Evolutionary conservation across 352 stramenopile genomes (phyloP), one percentile per base, ranked within the genome.

Genomic region (Pilasporangium apinafurcum): DNA sequence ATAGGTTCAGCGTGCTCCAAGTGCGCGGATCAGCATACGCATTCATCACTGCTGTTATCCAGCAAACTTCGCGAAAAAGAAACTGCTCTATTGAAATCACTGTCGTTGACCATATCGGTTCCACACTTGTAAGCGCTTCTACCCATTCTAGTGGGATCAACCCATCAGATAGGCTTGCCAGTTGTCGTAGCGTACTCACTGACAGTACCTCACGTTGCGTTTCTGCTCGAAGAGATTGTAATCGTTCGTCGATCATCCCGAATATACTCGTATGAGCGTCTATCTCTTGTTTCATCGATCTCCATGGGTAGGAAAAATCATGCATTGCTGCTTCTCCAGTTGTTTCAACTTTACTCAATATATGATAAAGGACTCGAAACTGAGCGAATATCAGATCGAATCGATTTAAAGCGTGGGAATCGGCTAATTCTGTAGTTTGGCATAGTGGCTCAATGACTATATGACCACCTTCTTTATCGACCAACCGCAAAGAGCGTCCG

Each of bases 91-190:
- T 30, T 7, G 39, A 44, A 30, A 49, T 49, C n/a, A 34, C 37
- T 18, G 48, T 44, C 9, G 39, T 38, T n/a, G n/a, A n/a, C n/a
- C n/a, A n/a, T n/a, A n/a, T n/a, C 21, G 39, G 26, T 2, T 34
- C 48, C 10, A 44, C 26, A 14, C 32, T 49, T 0, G 32, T 44
- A 14, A 56, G 44, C 20, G 48, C 48, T 18, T 37, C 25, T 41
- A 49, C 40, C 48, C 48, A 56, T 22, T 56, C 40, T 13, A 49
- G 49, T 8, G 48, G 48, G 20, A 56, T 39, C 10, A 24, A 16
- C 1, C 39, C 39, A 18, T 36, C 44, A 16, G 48, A n/a, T 4
- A 56, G 48, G 18, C 48, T 56, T 8, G 33, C 21, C n/a, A 49
- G 38, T 41, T 56, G 31, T n/a, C 44, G 48, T 28, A 46, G 48